A percentile compares a stretch with the other conserved stretches of the same genome.
phyloP scores from a whole-genome alignment of 1,284 basidiomycete species.

The Leccinum solheimii region DNA sequence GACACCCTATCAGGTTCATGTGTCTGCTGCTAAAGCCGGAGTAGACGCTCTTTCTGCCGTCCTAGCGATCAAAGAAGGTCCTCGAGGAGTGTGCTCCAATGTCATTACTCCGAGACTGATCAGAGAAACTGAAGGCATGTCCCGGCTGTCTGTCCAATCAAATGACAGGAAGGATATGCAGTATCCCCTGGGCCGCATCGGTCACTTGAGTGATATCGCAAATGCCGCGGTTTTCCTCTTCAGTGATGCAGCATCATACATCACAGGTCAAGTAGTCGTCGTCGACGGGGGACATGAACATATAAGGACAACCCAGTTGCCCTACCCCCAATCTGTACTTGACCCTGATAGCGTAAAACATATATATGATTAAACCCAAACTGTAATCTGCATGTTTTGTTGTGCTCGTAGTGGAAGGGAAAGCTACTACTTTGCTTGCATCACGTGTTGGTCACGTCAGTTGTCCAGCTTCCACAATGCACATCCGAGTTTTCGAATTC shows the following conservation, averaged over 20 bases:
- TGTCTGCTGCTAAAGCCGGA: constrained; percentile 93
- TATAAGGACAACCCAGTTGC: constrained; percentile 48
- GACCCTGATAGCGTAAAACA: constrained; percentile 48
- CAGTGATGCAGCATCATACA: constrained; percentile 81
- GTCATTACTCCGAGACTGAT: constrained; percentile 92
- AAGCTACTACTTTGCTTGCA: not conserved
- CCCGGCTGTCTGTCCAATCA: constrained; percentile 45
- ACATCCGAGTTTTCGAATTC: not conserved
- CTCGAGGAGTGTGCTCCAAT: constrained; percentile 91
- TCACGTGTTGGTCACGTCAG: constrained; percentile 10
- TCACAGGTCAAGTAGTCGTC: constrained; percentile 72
- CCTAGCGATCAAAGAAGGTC: constrained; percentile 91
- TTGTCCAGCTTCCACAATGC: not conserved
- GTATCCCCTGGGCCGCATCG: constrained; percentile 66
- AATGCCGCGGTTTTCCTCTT: constrained; percentile 86
- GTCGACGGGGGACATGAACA: constrained; percentile 73
- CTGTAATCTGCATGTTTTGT: constrained; percentile 30
- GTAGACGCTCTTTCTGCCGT: constrained; percentile 87
- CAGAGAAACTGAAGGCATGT: constrained; percentile 80
- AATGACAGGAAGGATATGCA: not conserved
- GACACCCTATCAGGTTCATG: constrained; percentile 90
- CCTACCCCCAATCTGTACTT: constrained; percentile 68
- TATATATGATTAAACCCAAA: constrained; percentile 41
- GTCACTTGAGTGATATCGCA: constrained; percentile 74
- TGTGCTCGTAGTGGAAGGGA: not conserved